A percentile compares a stretch with the other conserved stretches of the same genome.
Evolutionary conservation across 73 alveolate genomes (phyloP).

Genomic region (Paramecium sexaurelia): DNA sequence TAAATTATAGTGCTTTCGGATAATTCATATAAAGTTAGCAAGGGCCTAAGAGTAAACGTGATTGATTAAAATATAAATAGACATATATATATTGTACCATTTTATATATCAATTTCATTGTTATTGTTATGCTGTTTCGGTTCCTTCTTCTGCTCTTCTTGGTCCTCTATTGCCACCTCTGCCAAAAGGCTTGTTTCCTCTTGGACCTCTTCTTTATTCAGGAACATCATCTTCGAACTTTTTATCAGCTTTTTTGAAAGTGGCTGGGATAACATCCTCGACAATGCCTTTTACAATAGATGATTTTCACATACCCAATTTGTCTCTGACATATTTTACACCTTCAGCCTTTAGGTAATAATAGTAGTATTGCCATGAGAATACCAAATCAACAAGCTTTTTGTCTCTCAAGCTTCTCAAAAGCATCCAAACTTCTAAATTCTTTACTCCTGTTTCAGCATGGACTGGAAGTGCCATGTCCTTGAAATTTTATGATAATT

Average conservation of each 20-base stretch:
- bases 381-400: conserved; percentile 47
- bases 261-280: conserved; percentile 44
- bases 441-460: conserved; percentile 46
- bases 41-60: background rate
- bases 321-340: conserved; percentile 29
- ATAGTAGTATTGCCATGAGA: conserved; percentile 58
- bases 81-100: conserved; percentile 17
- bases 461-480: conserved; percentile 31
- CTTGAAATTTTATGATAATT: background rate
- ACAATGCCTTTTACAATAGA: conserved; percentile 15
- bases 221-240: conserved; percentile 39
- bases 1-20: background rate
- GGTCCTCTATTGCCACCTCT: conserved; percentile 45
- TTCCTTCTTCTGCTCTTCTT: conserved; percentile 23
- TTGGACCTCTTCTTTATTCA: conserved; percentile 36
- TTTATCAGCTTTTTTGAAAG: conserved; percentile 48
- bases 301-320: conserved; percentile 12
- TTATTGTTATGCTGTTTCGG: conserved; percentile 27
- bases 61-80: background rate
- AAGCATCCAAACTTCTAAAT: conserved; percentile 51
- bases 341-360: conserved; percentile 55
- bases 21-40: background rate
- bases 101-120: conserved; percentile 1
- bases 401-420: conserved; percentile 45
- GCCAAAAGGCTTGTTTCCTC: conserved; percentile 27